Conservation (phyloP, 169 alveolate genomes). For the Cryptosporidium tyzzeri region DNA sequence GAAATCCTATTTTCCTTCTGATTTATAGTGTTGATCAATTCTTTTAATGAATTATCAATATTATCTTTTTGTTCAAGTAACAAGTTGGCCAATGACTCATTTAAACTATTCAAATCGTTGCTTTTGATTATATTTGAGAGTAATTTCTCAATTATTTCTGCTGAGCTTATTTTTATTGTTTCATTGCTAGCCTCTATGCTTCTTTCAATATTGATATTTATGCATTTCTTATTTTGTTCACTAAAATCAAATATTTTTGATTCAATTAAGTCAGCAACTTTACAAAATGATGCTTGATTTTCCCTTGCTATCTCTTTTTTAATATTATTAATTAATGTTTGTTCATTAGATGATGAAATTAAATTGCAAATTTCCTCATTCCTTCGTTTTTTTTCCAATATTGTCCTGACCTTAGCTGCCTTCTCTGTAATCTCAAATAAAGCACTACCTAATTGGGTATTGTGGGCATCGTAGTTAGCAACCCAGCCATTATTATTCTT, state of each 20-base stretch:
- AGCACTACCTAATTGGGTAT: background rate
- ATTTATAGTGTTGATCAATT: background rate
- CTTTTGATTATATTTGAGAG: background rate
- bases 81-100: background rate
- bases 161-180: conserved; percentile 1
- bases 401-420: conserved; percentile 60
- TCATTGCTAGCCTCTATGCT: conserved; percentile 10
- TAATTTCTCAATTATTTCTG: conserved; percentile 1
- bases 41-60: background rate
- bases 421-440: conserved; percentile 49
- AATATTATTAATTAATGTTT: conserved; percentile 8
- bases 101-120: background rate
- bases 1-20: conserved; percentile 2
- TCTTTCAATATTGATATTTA: conserved; percentile 9
- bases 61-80: conserved; percentile 3
- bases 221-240: conserved; percentile 20
- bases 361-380: conserved; percentile 11
- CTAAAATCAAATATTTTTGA: conserved; percentile 9
- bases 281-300: background rate
- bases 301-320: conserved; percentile 1
- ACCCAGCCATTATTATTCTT: background rate
- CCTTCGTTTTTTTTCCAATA: conserved; percentile 43
- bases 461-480: background rate
- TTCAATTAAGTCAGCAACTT: conserved; percentile 12
- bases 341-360: conserved; percentile 33